phyloP scores from a whole-genome alignment of 2,329 filamentous ascomycete species.

The Diaporthe caulivora region DNA sequence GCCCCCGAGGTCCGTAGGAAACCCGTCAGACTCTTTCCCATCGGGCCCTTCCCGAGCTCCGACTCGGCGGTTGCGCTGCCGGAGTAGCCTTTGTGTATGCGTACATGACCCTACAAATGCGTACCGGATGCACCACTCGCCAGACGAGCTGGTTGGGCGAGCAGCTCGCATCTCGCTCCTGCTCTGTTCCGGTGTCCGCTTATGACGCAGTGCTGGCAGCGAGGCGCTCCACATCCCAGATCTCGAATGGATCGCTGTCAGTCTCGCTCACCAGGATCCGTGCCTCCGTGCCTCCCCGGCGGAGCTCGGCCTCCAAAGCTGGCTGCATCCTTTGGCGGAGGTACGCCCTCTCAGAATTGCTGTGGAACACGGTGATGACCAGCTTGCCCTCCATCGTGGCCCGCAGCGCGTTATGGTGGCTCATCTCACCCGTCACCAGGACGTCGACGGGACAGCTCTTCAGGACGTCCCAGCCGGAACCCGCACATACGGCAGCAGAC shows the following conservation, averaged over 20 bases:
- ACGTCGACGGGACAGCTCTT: conserved; percentile 79
- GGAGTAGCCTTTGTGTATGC: background rate
- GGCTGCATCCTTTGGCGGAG: conserved; percentile 77
- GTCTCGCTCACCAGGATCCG: conserved; percentile 80
- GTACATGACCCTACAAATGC: background rate
- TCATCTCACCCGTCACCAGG: conserved; percentile 91
- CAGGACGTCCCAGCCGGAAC: conserved; percentile 85
- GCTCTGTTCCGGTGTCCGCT: background rate
- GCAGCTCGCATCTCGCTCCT: background rate
- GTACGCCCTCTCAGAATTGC: conserved; percentile 91
- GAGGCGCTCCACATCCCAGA: conserved; percentile 65
- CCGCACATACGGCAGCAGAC: conserved; percentile 88
- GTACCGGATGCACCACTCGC: background rate
- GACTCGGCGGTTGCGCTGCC: background rate
- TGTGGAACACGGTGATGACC: conserved; percentile 90
- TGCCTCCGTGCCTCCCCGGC: conserved; percentile 61
- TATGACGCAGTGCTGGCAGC: conserved; percentile 40
- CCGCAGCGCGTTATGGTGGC: conserved; percentile 90
- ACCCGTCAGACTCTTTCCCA: background rate
- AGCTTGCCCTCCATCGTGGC: conserved; percentile 86
- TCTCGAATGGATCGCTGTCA: conserved; percentile 90
- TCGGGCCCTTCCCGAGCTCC: background rate
- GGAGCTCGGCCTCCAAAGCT: conserved; percentile 72
- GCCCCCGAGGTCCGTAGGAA: background rate
- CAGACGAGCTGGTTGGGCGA: conserved; percentile 3